Conservation (phyloP, 257 asterid genomes). For the Leonotis leonurus region DNA sequence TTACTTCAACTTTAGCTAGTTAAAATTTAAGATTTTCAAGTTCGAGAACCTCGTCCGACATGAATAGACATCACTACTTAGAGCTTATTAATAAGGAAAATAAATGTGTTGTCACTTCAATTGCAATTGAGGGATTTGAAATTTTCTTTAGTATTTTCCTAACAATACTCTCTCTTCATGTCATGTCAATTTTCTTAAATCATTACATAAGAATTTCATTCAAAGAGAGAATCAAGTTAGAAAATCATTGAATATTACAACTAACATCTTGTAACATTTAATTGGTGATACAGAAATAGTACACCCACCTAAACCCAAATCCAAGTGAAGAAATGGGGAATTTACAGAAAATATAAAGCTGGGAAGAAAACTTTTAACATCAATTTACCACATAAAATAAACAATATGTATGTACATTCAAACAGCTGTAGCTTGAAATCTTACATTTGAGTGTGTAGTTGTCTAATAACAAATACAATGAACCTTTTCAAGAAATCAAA, state of each 20-base stretch:
- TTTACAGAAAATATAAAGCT: neutral
- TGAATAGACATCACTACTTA: too few relatives aligned
- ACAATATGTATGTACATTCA: conserved; percentile 24
- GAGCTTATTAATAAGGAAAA: too few relatives aligned
- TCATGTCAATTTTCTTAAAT: too few relatives aligned
- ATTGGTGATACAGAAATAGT: neutral
- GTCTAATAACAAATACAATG: conserved; percentile 1
- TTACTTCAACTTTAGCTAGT: too few relatives aligned
- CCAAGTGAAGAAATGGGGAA: neutral
- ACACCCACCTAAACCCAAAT: neutral
- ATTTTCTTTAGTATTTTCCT: neutral
- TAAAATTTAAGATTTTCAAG: too few relatives aligned
- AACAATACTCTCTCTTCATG: neutral
- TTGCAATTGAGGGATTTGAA: neutral
- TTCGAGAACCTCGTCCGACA: too few relatives aligned
- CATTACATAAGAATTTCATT: too few relatives aligned
- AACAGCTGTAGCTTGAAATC: conserved; percentile 15
- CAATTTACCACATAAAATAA: neutral
- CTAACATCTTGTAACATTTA: neutral
- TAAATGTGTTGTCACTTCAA: neutral
- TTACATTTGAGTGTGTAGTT: conserved; percentile 13
- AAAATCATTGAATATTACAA: neutral
- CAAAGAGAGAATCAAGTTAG: neutral
- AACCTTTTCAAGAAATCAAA: conserved; percentile 7
- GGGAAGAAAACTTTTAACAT: neutral